A percentile compares a stretch with the other conserved stretches of the same genome.
Conservation (phyloP, 2,329 filamentous ascomycete species). For the Talaromyces amestolkiae region DNA sequence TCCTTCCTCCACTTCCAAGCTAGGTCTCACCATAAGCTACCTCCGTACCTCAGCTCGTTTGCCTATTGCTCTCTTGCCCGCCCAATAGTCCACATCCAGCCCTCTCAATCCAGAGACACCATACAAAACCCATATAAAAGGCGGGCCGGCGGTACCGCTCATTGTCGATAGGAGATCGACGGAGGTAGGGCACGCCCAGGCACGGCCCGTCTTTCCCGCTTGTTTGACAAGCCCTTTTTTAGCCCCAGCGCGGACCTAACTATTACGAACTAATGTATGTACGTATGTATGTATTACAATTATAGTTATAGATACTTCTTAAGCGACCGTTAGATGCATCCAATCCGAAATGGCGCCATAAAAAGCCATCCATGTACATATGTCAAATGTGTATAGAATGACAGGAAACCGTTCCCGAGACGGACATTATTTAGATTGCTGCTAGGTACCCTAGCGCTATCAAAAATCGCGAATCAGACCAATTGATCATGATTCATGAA, state of each 20-base stretch:
- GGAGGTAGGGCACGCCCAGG: neutral
- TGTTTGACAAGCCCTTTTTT: neutral
- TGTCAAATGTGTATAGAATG: neutral
- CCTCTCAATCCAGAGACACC: neutral
- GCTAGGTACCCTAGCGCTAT: neutral
- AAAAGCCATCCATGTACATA: neutral
- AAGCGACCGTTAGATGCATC: neutral
- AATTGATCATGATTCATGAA: too few species aligned
- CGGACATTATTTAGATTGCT: neutral
- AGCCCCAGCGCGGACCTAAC: neutral
- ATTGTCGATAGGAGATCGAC: neutral
- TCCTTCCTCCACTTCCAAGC: neutral
- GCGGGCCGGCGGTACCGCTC: neutral
- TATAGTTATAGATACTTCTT: neutral
- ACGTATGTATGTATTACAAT: neutral
- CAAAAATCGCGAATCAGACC: neutral
- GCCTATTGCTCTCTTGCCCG: neutral
- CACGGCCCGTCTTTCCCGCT: conserved; percentile 7
- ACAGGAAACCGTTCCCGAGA: neutral
- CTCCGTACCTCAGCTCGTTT: neutral
- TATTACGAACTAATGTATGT: neutral
- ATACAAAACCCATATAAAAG: neutral
- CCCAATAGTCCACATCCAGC: neutral
- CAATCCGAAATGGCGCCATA: neutral
- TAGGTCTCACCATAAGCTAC: neutral